Base-by-base conservation (phyloP, 805 yeast genomes). In the Kodamaea hsintzibuensis region DNA sequence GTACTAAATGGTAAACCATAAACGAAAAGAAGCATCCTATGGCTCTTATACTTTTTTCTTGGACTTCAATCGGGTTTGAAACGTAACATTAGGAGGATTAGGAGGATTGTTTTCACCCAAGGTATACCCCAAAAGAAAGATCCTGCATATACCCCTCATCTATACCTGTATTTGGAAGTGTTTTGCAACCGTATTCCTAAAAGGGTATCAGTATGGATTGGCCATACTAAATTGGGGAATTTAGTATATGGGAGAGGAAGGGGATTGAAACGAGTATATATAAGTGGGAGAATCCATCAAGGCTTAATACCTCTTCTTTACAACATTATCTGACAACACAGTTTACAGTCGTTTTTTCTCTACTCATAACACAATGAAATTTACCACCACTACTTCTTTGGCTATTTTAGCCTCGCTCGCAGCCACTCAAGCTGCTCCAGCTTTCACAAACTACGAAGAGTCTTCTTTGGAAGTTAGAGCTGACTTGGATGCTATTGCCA, bases 401-500 rank as follows among this genome's bases (percentile, higher is more conserved):
- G 67, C 73, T 38, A 39, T 73, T 14, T 58, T 66, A 48, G 71
- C 71, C 9, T 55, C 59, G 18, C 16, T 64, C 13, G 61, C 67
- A 37, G 62, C 66, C 10, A 64, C 66, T 27, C 58, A 62, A n/a
- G 74, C 77, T 30, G 75, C 76, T 6, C 77, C 78, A 22, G 57
- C 72, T n/a, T 47, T 58, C 7, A 57, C 59, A 33, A 61, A 19
- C 35, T 47, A 25, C 49, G 44, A 44, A 6, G 51, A 47, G 9
- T 35, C 47, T 17, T 33, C 58, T 5, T 40, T 55, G 44, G 50
- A 53, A 39, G 38, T 25, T 30, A 37, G 64, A 53, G 53, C 51
- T 22, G 65, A 61, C 3, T 55, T 66, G 48, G 60, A 57, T 27
- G 63, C 57, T 3, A 47, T 51, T 19, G 40, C 47, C 44, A 35